These are phyloP conservation scores for Psilocybe mexicana DNA, from an alignment of 1,284 basidiomycete species.

Conservation along the genomic window DNA sequence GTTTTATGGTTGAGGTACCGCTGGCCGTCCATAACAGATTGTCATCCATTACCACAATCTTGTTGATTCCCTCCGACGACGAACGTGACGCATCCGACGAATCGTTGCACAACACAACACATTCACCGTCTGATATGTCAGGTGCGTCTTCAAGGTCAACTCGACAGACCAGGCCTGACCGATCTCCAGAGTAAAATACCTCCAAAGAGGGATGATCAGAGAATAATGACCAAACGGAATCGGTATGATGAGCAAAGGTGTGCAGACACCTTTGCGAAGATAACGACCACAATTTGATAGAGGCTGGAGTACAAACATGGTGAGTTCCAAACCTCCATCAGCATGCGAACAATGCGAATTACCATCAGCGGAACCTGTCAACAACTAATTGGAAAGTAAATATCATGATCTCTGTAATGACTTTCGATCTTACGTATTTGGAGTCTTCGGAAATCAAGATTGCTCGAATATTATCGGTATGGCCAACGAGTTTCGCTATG, in stretches of 20 bases:
- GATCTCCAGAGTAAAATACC: slow-evolving; percentile 95
- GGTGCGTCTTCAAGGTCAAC: slow-evolving; percentile 85
- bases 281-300: slow-evolving; percentile 92
- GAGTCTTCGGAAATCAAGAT: slow-evolving; percentile 89
- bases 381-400: slow-evolving; percentile 50
- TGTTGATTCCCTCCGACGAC: slow-evolving; percentile 74
- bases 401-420: slow-evolving; percentile 6
- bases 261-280: slow-evolving; percentile 88
- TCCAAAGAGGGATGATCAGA: slow-evolving; percentile 89
- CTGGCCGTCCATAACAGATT: slow-evolving; percentile 90
- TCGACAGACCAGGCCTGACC: slow-evolving; percentile 86
- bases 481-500: slow-evolving; percentile 74
- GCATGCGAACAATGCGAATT: slow-evolving; percentile 23
- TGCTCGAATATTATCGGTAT: slow-evolving; percentile 94
- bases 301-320: slow-evolving; percentile 43
- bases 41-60: slow-evolving; percentile 85
- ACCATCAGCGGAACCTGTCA: slow-evolving; percentile 90
- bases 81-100: slow-evolving; percentile 37
- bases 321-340: neutral
- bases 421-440: slow-evolving; percentile 64
- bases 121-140: slow-evolving; percentile 88
- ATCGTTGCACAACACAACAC: slow-evolving; percentile 82
- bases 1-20: slow-evolving; percentile 75
- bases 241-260: slow-evolving; percentile 94
- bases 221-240: slow-evolving; percentile 93